Evolutionary conservation across 305 asterid species (phyloP).

Genomic region (Lippia alba): DNA sequence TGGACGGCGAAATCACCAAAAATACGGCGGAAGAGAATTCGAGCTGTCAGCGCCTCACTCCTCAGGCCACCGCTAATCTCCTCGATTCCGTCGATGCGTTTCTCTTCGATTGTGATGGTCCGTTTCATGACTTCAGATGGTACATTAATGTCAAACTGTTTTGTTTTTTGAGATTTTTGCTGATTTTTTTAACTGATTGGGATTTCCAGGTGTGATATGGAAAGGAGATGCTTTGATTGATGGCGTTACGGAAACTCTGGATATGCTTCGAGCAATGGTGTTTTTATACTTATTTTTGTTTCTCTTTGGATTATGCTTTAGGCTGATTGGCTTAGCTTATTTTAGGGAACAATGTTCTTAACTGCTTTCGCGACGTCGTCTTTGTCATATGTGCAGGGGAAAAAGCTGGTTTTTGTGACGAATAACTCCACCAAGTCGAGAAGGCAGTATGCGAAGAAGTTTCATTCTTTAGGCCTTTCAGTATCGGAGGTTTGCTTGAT

Average conservation of each 20-base stretch:
- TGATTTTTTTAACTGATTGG: background rate
- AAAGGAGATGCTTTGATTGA: conserved; percentile 83
- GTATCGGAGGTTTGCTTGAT: conserved; percentile 66
- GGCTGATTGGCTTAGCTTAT: conserved; percentile 11
- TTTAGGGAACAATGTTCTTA: background rate
- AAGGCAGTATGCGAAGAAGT: conserved; percentile 70
- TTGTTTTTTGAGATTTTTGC: too few relatives aligned
- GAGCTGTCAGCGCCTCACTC: conserved; percentile 49
- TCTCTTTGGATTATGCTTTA: conserved; percentile 3
- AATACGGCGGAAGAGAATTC: conserved; percentile 9
- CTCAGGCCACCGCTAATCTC: conserved; percentile 47
- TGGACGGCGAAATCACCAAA: conserved; percentile 44
- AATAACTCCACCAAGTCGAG: conserved; percentile 89
- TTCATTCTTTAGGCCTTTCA: conserved; percentile 70
- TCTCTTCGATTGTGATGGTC: conserved; percentile 95
- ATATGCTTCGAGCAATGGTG: conserved; percentile 80
- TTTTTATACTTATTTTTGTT: background rate
- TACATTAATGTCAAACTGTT: background rate
- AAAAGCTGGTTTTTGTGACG: conserved; percentile 81
- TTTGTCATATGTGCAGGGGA: conserved; percentile 60
- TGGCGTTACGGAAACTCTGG: conserved; percentile 76
- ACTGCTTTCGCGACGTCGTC: conserved; percentile 2
- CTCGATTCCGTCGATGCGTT: conserved; percentile 79
- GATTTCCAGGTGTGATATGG: conserved; percentile 82
- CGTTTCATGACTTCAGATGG: background rate